A percentile compares a stretch with the other conserved stretches of the same genome.
phyloP scores from a whole-genome alignment of 352 stramenopile genomes.

The Phytopythium litorale region DNA sequence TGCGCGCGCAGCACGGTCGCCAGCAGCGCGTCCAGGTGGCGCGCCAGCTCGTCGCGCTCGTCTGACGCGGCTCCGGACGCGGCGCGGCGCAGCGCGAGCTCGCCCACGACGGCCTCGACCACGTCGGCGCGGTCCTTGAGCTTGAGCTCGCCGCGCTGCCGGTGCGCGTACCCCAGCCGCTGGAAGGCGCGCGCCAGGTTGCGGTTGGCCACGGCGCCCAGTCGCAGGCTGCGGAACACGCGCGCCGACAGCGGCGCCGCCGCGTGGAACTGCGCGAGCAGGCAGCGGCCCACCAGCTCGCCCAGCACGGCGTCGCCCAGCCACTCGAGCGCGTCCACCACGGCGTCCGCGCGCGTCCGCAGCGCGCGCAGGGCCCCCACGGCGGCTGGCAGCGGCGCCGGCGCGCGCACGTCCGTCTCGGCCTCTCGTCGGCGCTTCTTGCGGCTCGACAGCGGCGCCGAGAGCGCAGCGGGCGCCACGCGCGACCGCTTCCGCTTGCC shows the following conservation, averaged over 20 bases:
- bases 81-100: slow-evolving; percentile 53
- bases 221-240: slow-evolving; percentile 62
- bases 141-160: slow-evolving; percentile 13
- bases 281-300: slow-evolving; percentile 58
- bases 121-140: slow-evolving; percentile 67
- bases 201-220: slow-evolving; percentile 63
- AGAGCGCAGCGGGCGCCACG: not conserved
- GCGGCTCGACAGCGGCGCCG: not conserved
- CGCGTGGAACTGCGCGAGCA: slow-evolving; percentile 61
- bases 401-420: not conserved
- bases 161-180: slow-evolving; percentile 48
- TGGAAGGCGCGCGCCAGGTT: slow-evolving; percentile 69
- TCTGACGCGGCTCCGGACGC: not conserved
- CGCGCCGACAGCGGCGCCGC: slow-evolving; percentile 44
- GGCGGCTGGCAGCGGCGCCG: not conserved
- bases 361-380: slow-evolving; percentile 2
- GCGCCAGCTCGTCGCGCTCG: slow-evolving; percentile 10
- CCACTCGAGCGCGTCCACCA: slow-evolving; percentile 74
- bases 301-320: slow-evolving; percentile 70
- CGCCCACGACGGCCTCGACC: slow-evolving; percentile 61
- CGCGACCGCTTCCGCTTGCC: not conserved
- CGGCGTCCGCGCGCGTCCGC: slow-evolving; percentile 8
- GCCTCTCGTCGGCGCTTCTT: not conserved
- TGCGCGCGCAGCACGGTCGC: slow-evolving; percentile 53
- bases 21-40: slow-evolving; percentile 51